A percentile compares a stretch with the other conserved stretches of the same genome.
These are phyloP conservation scores for Coemansia sp. DNA, from an alignment of 192 early-diverging fungal genomes.

Conservation along the genomic window DNA sequence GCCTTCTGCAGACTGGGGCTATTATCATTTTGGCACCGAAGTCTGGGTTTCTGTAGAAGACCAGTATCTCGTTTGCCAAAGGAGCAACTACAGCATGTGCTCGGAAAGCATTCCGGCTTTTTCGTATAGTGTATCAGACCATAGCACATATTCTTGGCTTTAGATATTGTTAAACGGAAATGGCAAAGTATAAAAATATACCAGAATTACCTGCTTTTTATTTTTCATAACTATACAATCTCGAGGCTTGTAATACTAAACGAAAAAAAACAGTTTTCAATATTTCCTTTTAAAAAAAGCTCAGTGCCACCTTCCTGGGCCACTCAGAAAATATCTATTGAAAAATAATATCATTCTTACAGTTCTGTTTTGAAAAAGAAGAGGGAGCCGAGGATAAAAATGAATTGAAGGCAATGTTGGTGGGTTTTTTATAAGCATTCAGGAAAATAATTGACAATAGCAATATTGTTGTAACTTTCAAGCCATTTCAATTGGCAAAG, in stretches of 20 bases:
- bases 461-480: not conserved
- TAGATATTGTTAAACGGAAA: not conserved
- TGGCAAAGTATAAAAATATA: too few species aligned
- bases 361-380: too few species aligned
- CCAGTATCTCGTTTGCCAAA: conserved; percentile 20
- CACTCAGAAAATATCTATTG: too few species aligned
- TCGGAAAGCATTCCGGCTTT: conserved; percentile 25
- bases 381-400: too few species aligned
- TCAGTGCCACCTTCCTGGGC: too few species aligned
- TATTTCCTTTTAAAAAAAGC: too few species aligned
- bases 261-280: too few species aligned
- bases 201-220: too few species aligned
- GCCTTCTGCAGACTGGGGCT: conserved; percentile 2
- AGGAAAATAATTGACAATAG: not conserved
- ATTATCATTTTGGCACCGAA: conserved; percentile 46
- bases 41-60: conserved; percentile 22
- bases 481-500: not conserved
- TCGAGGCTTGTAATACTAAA: too few species aligned
- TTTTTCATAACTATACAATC: too few species aligned
- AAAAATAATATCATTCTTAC: too few species aligned
- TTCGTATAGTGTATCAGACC: conserved; percentile 16
- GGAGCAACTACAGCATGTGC: conserved; percentile 23
- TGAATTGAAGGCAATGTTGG: too few species aligned
- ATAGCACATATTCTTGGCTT: conserved; percentile 28
- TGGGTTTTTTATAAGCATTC: not conserved